Evolutionary conservation across 768 basidiomycete genomes (phyloP).

Genomic region (Suillus subalutaceus): DNA sequence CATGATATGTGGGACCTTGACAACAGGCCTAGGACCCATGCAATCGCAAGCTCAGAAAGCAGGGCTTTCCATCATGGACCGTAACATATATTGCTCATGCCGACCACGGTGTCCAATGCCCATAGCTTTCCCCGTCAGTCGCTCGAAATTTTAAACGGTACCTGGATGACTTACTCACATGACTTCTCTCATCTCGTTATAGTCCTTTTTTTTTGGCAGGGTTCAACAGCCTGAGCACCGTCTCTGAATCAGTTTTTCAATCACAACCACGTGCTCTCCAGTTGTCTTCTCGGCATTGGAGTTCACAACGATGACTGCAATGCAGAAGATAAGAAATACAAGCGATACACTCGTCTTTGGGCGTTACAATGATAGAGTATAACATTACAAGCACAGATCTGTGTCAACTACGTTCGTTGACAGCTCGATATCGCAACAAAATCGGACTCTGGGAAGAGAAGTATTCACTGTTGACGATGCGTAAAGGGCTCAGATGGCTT

Average conservation of each 20-base stretch:
- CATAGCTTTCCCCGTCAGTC: not conserved
- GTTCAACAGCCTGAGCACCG: not conserved
- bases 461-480: not conserved
- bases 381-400: not conserved
- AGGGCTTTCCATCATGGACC: not conserved
- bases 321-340: not conserved
- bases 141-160: not conserved
- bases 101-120: not conserved
- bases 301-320: not conserved
- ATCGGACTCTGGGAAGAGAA: too few relatives aligned
- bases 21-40: not conserved
- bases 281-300: not conserved
- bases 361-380: not conserved
- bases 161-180: not conserved
- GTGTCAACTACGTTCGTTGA: not conserved
- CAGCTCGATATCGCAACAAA: not conserved
- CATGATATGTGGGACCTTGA: not conserved
- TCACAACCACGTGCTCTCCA: not conserved
- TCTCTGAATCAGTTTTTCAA: not conserved
- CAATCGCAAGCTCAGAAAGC: not conserved
- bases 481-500: not conserved
- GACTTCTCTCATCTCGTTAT: not conserved
- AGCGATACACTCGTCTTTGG: not conserved
- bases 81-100: not conserved
- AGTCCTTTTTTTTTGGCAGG: not conserved